phyloP scores from a whole-genome alignment of 2,329 filamentous ascomycete genomes.

The Cladorrhinum sp. region DNA sequence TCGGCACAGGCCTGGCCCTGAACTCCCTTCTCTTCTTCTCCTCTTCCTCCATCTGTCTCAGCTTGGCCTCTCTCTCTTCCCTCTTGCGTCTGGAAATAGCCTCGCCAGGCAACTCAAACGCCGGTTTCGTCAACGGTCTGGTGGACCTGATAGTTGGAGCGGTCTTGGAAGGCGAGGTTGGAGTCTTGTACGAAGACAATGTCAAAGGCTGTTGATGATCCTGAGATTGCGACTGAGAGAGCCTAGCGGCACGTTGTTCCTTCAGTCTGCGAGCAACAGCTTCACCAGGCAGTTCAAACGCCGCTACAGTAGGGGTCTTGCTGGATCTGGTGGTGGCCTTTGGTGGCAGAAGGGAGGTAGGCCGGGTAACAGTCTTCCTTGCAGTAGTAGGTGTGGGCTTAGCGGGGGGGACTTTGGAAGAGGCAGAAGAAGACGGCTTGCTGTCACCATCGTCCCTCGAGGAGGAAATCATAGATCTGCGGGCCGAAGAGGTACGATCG shows the following conservation, averaged over 20 bases:
- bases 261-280: slow-evolving; percentile 56
- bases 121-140: slow-evolving; percentile 52
- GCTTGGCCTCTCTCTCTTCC: slow-evolving; percentile 53
- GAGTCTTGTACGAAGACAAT: slow-evolving; percentile 12
- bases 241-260: slow-evolving; percentile 57
- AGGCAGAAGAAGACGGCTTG: slow-evolving; percentile 25
- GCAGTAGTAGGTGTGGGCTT: slow-evolving; percentile 15
- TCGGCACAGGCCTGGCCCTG: slow-evolving; percentile 53
- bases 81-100: slow-evolving; percentile 54
- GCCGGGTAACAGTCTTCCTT: slow-evolving; percentile 34
- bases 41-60: slow-evolving; percentile 58
- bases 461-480: slow-evolving; percentile 40
- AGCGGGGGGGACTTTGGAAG: background rate
- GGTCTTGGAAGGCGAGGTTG: slow-evolving; percentile 33
- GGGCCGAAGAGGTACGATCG: slow-evolving; percentile 36
- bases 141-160: slow-evolving; percentile 44
- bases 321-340: slow-evolving; percentile 50
- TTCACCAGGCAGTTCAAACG: slow-evolving; percentile 62
- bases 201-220: background rate
- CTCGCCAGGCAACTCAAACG: slow-evolving; percentile 63
- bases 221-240: slow-evolving; percentile 29
- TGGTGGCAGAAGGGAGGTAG: slow-evolving; percentile 43
- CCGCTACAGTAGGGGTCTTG: slow-evolving; percentile 52
- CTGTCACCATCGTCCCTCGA: slow-evolving; percentile 32
- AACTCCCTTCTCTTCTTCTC: slow-evolving; percentile 59